Percentiles rank a stretch among this genome's conserved stretches.
These are phyloP conservation scores for Magnolia kwangsiensis DNA, from an alignment of 164 flowering plant species.

Conservation along the genomic window DNA sequence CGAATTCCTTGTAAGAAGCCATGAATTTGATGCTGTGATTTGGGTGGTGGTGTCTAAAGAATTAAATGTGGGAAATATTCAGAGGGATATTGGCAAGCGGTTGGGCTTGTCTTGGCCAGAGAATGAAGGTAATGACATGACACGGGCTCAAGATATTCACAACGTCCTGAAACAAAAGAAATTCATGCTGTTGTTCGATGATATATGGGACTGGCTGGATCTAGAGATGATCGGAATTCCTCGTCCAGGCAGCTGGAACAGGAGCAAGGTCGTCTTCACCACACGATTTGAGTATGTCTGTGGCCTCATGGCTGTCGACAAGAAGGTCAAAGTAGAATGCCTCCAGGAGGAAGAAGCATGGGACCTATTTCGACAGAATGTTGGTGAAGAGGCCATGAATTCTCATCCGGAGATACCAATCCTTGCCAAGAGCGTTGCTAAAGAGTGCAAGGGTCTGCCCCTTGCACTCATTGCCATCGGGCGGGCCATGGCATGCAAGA, in stretches of 20 bases:
- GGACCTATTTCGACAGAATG: not conserved
- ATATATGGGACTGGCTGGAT: not conserved
- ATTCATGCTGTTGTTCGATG: slow-evolving; percentile 1
- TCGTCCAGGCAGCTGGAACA: not conserved
- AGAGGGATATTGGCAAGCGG: no score
- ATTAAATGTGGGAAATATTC: no score
- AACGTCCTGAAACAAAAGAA: not conserved
- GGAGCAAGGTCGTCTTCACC: not conserved
- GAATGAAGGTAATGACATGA: not conserved
- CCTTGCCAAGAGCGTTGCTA: not conserved
- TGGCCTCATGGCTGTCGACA: not conserved
- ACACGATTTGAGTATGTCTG: not conserved
- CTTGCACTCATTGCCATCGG: not conserved
- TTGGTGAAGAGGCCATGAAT: slow-evolving; percentile 1
- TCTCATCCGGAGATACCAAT: not conserved
- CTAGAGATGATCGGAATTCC: not conserved
- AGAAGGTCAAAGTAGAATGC: not conserved
- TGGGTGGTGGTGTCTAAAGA: no score
- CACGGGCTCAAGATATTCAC: not conserved
- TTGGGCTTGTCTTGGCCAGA: no score
- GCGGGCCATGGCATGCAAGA: not conserved
- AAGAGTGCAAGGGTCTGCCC: slow-evolving; percentile 1
- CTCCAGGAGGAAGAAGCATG: not conserved
- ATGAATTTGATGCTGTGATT: no score
- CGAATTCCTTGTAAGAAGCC: no score